Conservation (phyloP, 1,139 yeast genomes). For the Scheffersomyces segobiensis region DNA sequence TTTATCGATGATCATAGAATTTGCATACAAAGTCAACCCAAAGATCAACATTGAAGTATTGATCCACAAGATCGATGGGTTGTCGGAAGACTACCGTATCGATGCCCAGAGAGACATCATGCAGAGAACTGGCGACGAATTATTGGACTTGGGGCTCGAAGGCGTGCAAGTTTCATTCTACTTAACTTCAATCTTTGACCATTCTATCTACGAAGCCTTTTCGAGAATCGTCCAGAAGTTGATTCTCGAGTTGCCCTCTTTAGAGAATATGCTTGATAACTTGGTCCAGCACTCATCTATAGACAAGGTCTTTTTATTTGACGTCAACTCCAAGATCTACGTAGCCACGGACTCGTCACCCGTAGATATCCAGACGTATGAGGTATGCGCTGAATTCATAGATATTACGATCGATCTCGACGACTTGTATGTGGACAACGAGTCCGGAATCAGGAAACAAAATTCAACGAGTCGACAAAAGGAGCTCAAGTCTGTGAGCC, state of each 20-base stretch:
- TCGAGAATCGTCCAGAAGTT: constrained; percentile 89
- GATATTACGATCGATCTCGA: constrained; percentile 92
- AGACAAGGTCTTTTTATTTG: constrained; percentile 91
- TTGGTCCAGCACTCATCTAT: constrained; percentile 86
- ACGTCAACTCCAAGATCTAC: constrained; percentile 89
- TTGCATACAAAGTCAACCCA: constrained; percentile 85
- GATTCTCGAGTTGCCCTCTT: constrained; percentile 82
- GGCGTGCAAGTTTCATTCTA: constrained; percentile 92
- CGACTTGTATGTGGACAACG: constrained; percentile 56
- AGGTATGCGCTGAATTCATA: constrained; percentile 94
- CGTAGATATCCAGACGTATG: constrained; percentile 92
- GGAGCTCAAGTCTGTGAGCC: constrained; percentile 67
- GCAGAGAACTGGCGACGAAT: constrained; percentile 93
- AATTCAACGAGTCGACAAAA: constrained; percentile 13
- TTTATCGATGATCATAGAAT: constrained; percentile 83
- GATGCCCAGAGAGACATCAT: constrained; percentile 96
- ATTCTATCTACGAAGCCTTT: constrained; percentile 93
- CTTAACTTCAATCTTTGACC: constrained; percentile 91
- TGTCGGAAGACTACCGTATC: constrained; percentile 87
- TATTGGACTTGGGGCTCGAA: constrained; percentile 83
- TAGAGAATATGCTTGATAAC: constrained; percentile 87
- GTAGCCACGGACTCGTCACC: constrained; percentile 97
- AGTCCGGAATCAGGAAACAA: constrained; percentile 1
- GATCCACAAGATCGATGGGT: constrained; percentile 93
- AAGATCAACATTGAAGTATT: constrained; percentile 85